A percentile compares a stretch with the other conserved stretches of the same genome.
These are phyloP conservation scores for Urtica urens DNA, from an alignment of 306 rosid species.

Conservation along the genomic window DNA sequence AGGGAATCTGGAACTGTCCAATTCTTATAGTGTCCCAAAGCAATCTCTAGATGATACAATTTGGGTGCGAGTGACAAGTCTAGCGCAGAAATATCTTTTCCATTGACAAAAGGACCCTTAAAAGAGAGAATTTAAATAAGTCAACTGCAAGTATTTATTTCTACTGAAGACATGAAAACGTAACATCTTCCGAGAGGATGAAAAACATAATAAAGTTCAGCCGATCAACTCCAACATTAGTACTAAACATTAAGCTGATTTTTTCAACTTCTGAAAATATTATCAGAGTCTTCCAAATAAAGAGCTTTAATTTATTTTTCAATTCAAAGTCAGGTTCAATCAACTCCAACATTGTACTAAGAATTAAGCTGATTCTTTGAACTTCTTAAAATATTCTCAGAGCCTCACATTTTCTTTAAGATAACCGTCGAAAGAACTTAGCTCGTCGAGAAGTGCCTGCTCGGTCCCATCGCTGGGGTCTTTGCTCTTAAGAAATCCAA, in stretches of 20 bases:
- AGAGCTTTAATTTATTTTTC: too few species aligned
- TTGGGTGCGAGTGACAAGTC: conserved; percentile 90
- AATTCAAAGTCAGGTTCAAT: too few species aligned
- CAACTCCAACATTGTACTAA: too few species aligned
- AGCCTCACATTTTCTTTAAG: conserved; percentile 75
- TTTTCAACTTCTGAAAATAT: too few species aligned
- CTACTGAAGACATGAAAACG: too few species aligned
- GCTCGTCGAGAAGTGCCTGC: conserved; percentile 64
- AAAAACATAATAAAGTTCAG: too few species aligned
- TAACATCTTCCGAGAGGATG: too few species aligned
- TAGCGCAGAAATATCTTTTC: conserved; percentile 59
- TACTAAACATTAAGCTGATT: too few species aligned
- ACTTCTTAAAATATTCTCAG: too few species aligned
- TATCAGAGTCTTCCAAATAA: too few species aligned
- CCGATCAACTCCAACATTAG: too few species aligned
- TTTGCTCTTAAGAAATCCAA: conserved; percentile 92
- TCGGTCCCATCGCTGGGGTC: conserved; percentile 78
- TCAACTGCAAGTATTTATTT: neutral
- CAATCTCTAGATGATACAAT: conserved; percentile 82
- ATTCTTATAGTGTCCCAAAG: conserved; percentile 66
- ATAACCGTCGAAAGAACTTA: conserved; percentile 60
- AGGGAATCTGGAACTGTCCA: conserved; percentile 84
- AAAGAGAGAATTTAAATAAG: neutral
- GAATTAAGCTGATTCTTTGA: too few species aligned
- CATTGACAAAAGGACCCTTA: conserved; percentile 85